Base-by-base conservation (phyloP, 2,329 filamentous ascomycete species). In the Aspergillus quadrilineatus region DNA sequence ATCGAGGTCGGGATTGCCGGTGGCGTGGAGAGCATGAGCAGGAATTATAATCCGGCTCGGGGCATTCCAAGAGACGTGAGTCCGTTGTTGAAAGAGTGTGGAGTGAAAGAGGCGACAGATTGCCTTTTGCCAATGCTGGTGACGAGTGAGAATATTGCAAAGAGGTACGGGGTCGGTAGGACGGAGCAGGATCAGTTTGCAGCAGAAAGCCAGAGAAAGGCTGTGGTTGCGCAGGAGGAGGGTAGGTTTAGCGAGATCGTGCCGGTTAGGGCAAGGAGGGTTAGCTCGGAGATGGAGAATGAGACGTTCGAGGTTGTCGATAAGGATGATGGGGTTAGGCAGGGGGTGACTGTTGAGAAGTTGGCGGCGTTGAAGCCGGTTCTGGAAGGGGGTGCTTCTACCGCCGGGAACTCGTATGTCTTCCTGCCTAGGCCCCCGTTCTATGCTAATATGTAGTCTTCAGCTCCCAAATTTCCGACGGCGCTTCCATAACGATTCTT, bases 81-180 rank as follows among this genome's bases (percentile, higher is more conserved):
- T 6, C 63, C 65, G 4, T 44, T 53, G 3, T 28, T 68, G 45
- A 60, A 50, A 28, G 57, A 61, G 4, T 67, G 65, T 3, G 41
- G 57, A 1, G 52, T 67, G 4, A 67, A 90, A 70, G 90, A 96
- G 71, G 84, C 90, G 0, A 73, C 73, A 46, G 92, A 97, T 77
- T 93, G 90, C 80, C 83, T 92, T 82, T 82, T 90, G 80, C 89
- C 92, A 63, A 97, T 97, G 92, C 90, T 93, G 43, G 92, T 93
- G 83, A 97, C 93, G 4, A 92, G 88, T 59, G 92, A 97, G 80
- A 97, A 97, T 73, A 92, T 97, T 15, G 90, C 87, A 68, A 84
- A 84, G 51, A 91, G 96, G 76, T 97, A 96, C 75, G 85, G 88
- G 69, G 86, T 97, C 70, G 78, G 83, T 4, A 83, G 93, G 56